Percentiles rank a stretch among this genome's conserved stretches.
These are phyloP conservation scores for Debaryomyces prosopidis DNA, from an alignment of 805 yeast genomes.

Conservation along the genomic window DNA sequence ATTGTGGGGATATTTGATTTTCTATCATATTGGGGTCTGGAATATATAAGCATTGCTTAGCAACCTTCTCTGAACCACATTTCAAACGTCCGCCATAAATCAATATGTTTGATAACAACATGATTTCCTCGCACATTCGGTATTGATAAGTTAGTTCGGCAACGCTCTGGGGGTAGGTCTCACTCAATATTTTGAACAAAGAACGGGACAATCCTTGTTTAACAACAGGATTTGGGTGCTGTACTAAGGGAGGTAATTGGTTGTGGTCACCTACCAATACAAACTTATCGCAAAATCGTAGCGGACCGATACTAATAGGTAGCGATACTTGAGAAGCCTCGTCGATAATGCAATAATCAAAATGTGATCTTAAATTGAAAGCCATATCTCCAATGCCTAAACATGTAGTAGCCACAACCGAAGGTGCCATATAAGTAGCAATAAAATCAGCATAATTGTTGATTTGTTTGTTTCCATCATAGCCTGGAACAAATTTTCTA, in stretches of 20 bases:
- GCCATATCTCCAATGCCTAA: constrained; percentile 69
- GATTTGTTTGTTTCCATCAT: constrained; percentile 29
- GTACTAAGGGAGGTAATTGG: constrained; percentile 88
- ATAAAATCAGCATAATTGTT: constrained; percentile 47
- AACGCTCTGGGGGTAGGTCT: constrained; percentile 71
- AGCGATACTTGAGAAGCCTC: constrained; percentile 95
- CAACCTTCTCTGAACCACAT: constrained; percentile 71
- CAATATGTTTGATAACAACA: constrained; percentile 76
- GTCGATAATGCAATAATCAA: constrained; percentile 93
- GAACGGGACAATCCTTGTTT: constrained; percentile 68
- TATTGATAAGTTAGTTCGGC: constrained; percentile 80
- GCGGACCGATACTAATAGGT: constrained; percentile 89
- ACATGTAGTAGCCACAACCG: constrained; percentile 87
- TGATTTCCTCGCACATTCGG: constrained; percentile 88
- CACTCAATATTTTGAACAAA: constrained; percentile 73
- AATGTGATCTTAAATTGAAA: constrained; percentile 52
- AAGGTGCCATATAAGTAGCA: constrained; percentile 51
- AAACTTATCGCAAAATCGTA: constrained; percentile 74
- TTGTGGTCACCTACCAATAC: constrained; percentile 95
- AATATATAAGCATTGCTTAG: constrained; percentile 53
- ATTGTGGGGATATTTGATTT: constrained; percentile 5
- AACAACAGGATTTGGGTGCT: constrained; percentile 59
- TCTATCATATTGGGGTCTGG: constrained; percentile 39
- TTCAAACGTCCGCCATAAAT: constrained; percentile 74
- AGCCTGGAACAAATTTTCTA: constrained; percentile 49